Conservation (phyloP, 192 early-diverging fungal species). For the Chytriomyces confervae region DNA sequence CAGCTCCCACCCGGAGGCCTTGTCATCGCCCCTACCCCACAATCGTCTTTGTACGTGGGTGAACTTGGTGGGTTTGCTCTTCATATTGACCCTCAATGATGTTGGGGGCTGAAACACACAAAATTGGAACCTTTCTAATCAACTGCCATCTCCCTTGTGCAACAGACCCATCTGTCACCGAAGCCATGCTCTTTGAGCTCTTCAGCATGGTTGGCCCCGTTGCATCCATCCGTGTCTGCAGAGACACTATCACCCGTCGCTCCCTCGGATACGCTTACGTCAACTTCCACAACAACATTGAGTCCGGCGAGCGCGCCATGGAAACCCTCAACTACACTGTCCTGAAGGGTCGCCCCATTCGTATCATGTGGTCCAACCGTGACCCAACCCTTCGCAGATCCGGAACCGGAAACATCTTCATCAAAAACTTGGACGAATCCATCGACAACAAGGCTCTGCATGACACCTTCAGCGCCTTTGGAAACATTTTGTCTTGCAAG, state of each 20-base stretch:
- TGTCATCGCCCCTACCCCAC: slow-evolving; percentile 34
- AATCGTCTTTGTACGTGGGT: slow-evolving; percentile 85
- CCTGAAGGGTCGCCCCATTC: slow-evolving; percentile 93
- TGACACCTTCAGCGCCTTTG: slow-evolving; percentile 98
- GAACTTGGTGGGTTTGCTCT: slow-evolving; percentile 70
- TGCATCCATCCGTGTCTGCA: slow-evolving; percentile 96
- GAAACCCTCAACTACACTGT: slow-evolving; percentile 94
- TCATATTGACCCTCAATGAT: slow-evolving; percentile 5
- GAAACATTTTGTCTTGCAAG: slow-evolving; percentile 97
- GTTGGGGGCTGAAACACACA: background rate
- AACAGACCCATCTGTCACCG: slow-evolving; percentile 89
- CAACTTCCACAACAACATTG: slow-evolving; percentile 92
- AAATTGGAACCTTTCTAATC: slow-evolving; percentile 8
- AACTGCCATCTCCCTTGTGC: slow-evolving; percentile 1
- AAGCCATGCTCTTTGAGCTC: slow-evolving; percentile 96
- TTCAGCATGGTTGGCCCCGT: slow-evolving; percentile 96
- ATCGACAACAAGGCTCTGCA: slow-evolving; percentile 99
- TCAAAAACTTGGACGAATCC: slow-evolving; percentile 97
- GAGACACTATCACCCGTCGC: slow-evolving; percentile 96
- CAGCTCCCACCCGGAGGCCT: slow-evolving; percentile 49
- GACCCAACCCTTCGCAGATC: slow-evolving; percentile 92
- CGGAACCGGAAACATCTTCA: slow-evolving; percentile 97
- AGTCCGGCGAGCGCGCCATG: slow-evolving; percentile 88
- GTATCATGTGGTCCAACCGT: slow-evolving; percentile 99
- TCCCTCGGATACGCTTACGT: slow-evolving; percentile 98